Percentiles rank a stretch among this genome's conserved stretches.
Evolutionary conservation across 495 filamentous ascomycete species (phyloP).

Genomic region (Hypomontagnella submonticulosa): DNA sequence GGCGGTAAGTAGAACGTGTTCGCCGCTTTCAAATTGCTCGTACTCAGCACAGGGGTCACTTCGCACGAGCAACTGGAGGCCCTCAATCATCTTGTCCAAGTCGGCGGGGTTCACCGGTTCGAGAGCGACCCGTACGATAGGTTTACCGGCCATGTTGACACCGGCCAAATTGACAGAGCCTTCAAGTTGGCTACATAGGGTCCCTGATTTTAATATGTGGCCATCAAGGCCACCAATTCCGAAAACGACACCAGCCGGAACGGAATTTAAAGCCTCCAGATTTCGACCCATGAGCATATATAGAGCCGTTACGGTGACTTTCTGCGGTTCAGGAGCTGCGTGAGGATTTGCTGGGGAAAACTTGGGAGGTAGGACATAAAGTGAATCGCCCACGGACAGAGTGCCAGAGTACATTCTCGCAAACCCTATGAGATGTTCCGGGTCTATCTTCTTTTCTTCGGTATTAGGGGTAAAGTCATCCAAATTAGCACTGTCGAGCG

Average conservation of each 20-base stretch:
- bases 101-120: slow-evolving; percentile 90
- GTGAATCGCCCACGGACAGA: slow-evolving; percentile 84
- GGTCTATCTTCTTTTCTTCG: slow-evolving; percentile 69
- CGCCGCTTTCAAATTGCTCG: slow-evolving; percentile 89
- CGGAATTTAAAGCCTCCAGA: slow-evolving; percentile 82
- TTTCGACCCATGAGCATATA: slow-evolving; percentile 97
- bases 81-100: slow-evolving; percentile 91
- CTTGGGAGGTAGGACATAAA: slow-evolving; percentile 92
- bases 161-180: slow-evolving; percentile 95
- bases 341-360: slow-evolving; percentile 85
- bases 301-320: slow-evolving; percentile 84
- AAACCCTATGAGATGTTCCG: slow-evolving; percentile 93
- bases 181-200: slow-evolving; percentile 86
- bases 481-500: slow-evolving; percentile 55
- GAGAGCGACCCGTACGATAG: slow-evolving; percentile 94
- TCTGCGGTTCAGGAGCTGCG: slow-evolving; percentile 78
- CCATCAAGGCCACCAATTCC: slow-evolving; percentile 95
- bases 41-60: slow-evolving; percentile 97
- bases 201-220: slow-evolving; percentile 92
- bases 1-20: slow-evolving; percentile 94
- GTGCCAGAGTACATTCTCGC: slow-evolving; percentile 93
- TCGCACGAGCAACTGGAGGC: slow-evolving; percentile 87
- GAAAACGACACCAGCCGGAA: slow-evolving; percentile 94
- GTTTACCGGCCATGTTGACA: slow-evolving; percentile 77
- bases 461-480: slow-evolving; percentile 61